Conservation (phyloP, 352 stramenopile genomes). For the Pythium brachiatum region DNA sequence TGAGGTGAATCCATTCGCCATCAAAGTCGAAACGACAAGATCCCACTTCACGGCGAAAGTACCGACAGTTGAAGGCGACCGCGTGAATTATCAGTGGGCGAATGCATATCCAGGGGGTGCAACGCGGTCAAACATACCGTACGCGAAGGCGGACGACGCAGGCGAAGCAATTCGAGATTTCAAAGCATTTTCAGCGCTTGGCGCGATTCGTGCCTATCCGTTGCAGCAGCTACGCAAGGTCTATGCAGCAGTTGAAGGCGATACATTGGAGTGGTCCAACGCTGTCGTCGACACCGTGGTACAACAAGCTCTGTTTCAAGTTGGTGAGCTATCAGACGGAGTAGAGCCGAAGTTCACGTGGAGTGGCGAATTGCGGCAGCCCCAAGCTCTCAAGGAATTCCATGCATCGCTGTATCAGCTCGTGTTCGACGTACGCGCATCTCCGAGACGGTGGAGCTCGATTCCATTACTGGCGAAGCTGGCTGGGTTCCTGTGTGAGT, state of each 20-base stretch:
- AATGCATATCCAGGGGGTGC: slow-evolving; percentile 9
- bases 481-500: slow-evolving; percentile 6
- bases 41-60: slow-evolving; percentile 37
- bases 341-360: slow-evolving; percentile 25
- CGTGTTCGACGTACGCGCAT: background rate
- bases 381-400: slow-evolving; percentile 2
- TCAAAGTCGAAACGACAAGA: slow-evolving; percentile 21
- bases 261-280: slow-evolving; percentile 43
- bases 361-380: slow-evolving; percentile 33
- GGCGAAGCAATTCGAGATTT: slow-evolving; percentile 7
- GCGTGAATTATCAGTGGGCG: slow-evolving; percentile 18
- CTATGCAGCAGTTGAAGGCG: slow-evolving; percentile 36
- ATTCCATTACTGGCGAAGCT: slow-evolving; percentile 19
- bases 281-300: slow-evolving; percentile 35
- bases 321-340: slow-evolving; percentile 39
- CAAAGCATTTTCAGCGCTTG: background rate
- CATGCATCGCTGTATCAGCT: background rate
- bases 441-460: slow-evolving; percentile 14
- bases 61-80: slow-evolving; percentile 19
- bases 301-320: slow-evolving; percentile 44
- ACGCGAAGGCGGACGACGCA: slow-evolving; percentile 9
- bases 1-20: slow-evolving; percentile 41
- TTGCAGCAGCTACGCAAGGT: slow-evolving; percentile 52
- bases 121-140: slow-evolving; percentile 11
- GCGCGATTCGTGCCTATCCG: slow-evolving; percentile 38